These are phyloP conservation scores for Talaromyces rugulosus DNA, from an alignment of 2,329 filamentous ascomycete genomes.

Conservation along the genomic window DNA sequence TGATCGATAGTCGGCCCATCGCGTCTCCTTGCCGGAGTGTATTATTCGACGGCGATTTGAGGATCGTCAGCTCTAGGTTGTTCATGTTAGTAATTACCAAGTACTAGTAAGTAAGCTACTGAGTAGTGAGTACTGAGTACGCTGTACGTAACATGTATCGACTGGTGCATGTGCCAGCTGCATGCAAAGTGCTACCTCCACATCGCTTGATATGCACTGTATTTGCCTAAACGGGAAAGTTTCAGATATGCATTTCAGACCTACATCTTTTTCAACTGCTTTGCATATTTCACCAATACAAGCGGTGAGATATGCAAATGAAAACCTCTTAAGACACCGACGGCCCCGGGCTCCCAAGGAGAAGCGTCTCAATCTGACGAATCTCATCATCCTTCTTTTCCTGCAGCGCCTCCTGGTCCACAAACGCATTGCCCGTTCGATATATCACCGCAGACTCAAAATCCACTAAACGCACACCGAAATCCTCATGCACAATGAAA, in stretches of 20 bases:
- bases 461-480: neutral
- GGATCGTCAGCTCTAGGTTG: too few species aligned
- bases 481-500: slow-evolving; percentile 24
- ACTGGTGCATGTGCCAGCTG: too few species aligned
- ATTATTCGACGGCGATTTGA: neutral
- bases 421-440: neutral
- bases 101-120: too few species aligned
- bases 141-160: too few species aligned
- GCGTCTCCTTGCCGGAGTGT: neutral
- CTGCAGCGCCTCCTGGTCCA: neutral
- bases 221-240: neutral
- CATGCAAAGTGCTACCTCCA: too few species aligned
- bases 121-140: too few species aligned
- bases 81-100: too few species aligned
- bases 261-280: neutral
- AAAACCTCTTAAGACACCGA: neutral
- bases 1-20: neutral
- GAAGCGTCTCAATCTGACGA: neutral
- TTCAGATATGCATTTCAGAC: neutral
- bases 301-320: too few species aligned
- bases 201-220: too few species aligned
- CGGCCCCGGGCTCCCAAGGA: neutral
- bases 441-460: neutral
- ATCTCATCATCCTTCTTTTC: neutral
- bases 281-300: neutral